phyloP scores from a whole-genome alignment of 495 filamentous ascomycete species.

The Xylaria nigripes region DNA sequence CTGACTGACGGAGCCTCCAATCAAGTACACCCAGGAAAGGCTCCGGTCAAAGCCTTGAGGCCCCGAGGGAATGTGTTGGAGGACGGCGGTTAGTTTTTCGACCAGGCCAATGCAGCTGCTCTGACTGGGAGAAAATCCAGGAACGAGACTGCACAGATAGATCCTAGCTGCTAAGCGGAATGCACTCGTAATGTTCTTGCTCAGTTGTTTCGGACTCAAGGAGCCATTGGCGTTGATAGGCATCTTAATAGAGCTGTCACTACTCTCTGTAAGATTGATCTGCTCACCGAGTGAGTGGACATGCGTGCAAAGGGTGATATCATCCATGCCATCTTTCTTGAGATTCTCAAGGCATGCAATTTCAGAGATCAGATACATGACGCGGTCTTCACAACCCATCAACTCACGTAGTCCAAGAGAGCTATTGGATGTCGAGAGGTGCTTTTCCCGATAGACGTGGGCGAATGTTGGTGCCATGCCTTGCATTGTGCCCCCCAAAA shows the following conservation, averaged over 20 bases:
- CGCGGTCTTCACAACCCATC: conserved; percentile 95
- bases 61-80: conserved; percentile 75
- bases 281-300: conserved; percentile 73
- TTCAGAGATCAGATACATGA: conserved; percentile 98
- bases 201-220: conserved; percentile 73
- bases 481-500: conserved; percentile 87
- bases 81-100: conserved; percentile 56
- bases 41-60: conserved; percentile 79
- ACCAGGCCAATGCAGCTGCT: conserved; percentile 64
- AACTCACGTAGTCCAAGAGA: conserved; percentile 73
- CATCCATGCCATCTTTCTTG: conserved; percentile 72
- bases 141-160: conserved; percentile 89
- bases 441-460: conserved; percentile 85
- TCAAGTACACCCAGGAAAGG: conserved; percentile 85
- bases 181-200: conserved; percentile 75
- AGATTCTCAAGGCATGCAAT: conserved; percentile 91
- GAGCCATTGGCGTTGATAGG: conserved; percentile 58
- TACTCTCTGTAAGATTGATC: conserved; percentile 68
- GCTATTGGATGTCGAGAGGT: conserved; percentile 60
- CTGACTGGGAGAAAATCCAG: conserved; percentile 69
- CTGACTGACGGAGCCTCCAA: conserved; percentile 68
- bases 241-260: conserved; percentile 42
- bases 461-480: conserved; percentile 80
- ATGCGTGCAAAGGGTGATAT: conserved; percentile 75
- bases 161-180: conserved; percentile 91